phyloP scores from a whole-genome alignment of 805 yeast genomes.

The Ogataea angusta region DNA sequence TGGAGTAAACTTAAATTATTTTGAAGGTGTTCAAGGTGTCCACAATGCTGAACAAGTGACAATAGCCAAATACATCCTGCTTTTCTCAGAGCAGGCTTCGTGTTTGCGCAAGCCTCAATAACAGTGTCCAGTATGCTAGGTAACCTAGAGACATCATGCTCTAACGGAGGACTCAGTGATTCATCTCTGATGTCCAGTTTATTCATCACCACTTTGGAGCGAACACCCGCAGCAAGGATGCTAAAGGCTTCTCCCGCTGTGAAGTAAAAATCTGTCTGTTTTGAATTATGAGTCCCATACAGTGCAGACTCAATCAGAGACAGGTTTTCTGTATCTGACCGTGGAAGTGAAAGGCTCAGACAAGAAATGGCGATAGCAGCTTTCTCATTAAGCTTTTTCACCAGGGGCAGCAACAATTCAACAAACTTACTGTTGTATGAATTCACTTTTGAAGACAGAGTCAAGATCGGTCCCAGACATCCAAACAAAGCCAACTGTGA shows the following conservation, averaged over 20 bases:
- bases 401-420: constrained; percentile 35
- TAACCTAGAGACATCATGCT: constrained; percentile 10
- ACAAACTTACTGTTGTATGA: constrained; percentile 26
- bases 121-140: constrained; percentile 44
- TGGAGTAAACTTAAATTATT: constrained; percentile 60
- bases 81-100: constrained; percentile 72
- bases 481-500: constrained; percentile 47
- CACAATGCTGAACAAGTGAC: constrained; percentile 73
- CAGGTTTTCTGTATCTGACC: constrained; percentile 22
- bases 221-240: constrained; percentile 73
- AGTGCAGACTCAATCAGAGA: constrained; percentile 41
- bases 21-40: constrained; percentile 40
- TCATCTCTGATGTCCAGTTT: constrained; percentile 51
- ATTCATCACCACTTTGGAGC: constrained; percentile 50
- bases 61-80: constrained; percentile 85
- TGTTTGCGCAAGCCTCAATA: constrained; percentile 50
- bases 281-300: constrained; percentile 58
- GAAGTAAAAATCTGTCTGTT: constrained; percentile 72
- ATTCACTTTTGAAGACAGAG: constrained; percentile 20
- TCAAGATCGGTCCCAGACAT: constrained; percentile 37
- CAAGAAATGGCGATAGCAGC: constrained; percentile 56
- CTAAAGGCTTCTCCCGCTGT: constrained; percentile 82
- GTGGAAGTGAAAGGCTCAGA: constrained; percentile 40
- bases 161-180: constrained; percentile 10
- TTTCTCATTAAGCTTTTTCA: constrained; percentile 56